Percentiles rank a stretch among this genome's conserved stretches.
These are phyloP conservation scores for Punica granatum DNA, from an alignment of 345 rosid genomes.

Conservation along the genomic window DNA sequence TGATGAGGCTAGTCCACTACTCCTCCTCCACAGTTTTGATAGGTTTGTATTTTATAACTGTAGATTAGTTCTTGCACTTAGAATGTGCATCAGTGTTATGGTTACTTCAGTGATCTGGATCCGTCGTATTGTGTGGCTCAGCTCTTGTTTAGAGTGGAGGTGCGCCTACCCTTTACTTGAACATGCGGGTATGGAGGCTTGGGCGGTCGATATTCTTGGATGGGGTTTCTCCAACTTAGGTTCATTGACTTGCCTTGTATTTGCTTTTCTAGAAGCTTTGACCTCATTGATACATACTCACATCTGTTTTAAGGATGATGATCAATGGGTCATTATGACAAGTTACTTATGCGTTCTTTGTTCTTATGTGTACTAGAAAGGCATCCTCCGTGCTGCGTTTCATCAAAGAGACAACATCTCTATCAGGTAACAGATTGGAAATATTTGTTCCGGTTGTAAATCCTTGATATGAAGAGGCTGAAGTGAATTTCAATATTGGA, in stretches of 20 bases:
- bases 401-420: constrained; percentile 63
- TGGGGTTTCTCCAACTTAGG: constrained; percentile 91
- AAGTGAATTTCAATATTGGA: not conserved
- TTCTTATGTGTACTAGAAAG: constrained; percentile 25
- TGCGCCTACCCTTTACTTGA: constrained; percentile 61
- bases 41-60: constrained; percentile 32
- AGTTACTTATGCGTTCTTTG: not conserved
- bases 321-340: not conserved
- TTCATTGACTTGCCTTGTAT: constrained; percentile 11
- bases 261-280: not conserved
- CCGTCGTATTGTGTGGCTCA: constrained; percentile 5
- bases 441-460: not conserved
- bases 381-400: constrained; percentile 62
- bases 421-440: constrained; percentile 36
- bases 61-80: not conserved
- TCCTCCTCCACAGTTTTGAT: constrained; percentile 89
- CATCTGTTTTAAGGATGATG: not conserved
- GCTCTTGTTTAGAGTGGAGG: constrained; percentile 88
- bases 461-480: not conserved
- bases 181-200: constrained; percentile 66
- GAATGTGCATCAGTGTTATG: not conserved
- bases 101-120: not conserved
- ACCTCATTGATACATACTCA: not conserved
- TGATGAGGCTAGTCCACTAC: constrained; percentile 39
- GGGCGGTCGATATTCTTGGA: constrained; percentile 93